Evolutionary conservation across 352 stramenopile genomes (phyloP).

Genomic region (Thalassiosira ordinaria): DNA sequence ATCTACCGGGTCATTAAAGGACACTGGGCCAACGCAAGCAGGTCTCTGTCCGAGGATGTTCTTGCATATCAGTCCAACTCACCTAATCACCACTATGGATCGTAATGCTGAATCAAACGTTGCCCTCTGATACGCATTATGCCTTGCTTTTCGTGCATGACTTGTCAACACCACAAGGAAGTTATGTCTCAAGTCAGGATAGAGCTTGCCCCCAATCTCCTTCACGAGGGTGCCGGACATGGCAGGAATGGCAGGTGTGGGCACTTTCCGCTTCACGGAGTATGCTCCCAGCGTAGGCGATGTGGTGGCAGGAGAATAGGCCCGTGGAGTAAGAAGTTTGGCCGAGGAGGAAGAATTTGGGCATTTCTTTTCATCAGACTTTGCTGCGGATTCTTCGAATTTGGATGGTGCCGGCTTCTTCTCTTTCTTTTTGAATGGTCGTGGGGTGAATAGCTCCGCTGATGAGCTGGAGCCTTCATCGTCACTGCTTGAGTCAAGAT

Average conservation of each 20-base stretch:
- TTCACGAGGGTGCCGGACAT: constrained; percentile 39
- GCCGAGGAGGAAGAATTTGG: constrained; percentile 15
- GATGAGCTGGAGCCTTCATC: too few species aligned
- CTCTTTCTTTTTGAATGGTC: constrained; percentile 22
- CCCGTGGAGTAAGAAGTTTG: constrained; percentile 39
- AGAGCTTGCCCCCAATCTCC: constrained; percentile 57
- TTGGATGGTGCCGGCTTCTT: constrained; percentile 8
- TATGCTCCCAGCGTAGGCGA: constrained; percentile 39
- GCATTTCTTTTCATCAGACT: background rate
- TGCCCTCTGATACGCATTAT: constrained; percentile 44
- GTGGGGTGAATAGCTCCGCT: constrained; percentile 25
- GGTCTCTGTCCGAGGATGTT: too few species aligned
- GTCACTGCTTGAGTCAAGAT: constrained; percentile 21
- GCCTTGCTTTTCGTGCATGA: constrained; percentile 35
- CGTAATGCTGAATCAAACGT: constrained; percentile 49
- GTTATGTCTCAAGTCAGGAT: constrained; percentile 51
- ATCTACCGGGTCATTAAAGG: too few species aligned
- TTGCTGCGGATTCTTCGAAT: background rate
- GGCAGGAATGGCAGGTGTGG: constrained; percentile 46
- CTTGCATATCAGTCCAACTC: background rate
- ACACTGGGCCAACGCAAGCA: too few species aligned
- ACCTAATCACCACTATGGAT: constrained; percentile 47
- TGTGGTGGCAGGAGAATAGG: constrained; percentile 38
- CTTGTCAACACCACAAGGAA: constrained; percentile 43
- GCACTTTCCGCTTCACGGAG: constrained; percentile 38